Base-by-base conservation (phyloP, 2,329 filamentous ascomycete species). In the Sclerotinia nivalis region DNA sequence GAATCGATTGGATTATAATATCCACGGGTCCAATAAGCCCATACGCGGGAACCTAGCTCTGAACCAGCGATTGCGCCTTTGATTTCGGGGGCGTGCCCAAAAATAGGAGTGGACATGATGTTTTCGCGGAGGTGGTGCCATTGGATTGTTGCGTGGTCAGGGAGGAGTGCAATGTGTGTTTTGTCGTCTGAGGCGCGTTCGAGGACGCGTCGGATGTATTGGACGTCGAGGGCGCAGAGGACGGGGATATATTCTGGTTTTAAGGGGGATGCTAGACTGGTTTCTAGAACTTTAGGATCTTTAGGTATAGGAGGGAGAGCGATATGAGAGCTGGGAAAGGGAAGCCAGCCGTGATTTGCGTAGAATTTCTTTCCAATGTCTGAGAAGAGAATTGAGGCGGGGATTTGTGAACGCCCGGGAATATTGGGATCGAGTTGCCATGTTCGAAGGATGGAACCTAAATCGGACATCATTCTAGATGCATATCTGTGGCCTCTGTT, bases 281-380 rank as follows among this genome's bases (percentile, higher is more conserved):
- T 25, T 34, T 49, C 31, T 18, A 34, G 25, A 25, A 12, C 28
- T 9, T 59, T 58, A 20, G 40, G 10, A 66, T 28, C 12, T 75
- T 37, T 70, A 0, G 86, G 82, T 18, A 83, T 31, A 49, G 72
- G 65, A n/a, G 73, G 81, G 69, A 96, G 86, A 45, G 86, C 84
- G 56, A 96, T 83, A 78, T 97, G 93, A 1, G 86, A 84, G 70
- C 92, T 95, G 28, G 86, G 84, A 75, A 91, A 94, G 0, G 89
- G 72, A 62, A 88, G 84, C 94, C 94, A 97, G 59, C 93, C 93
- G 73, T 88, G 84, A 45, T 83, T 84, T 4, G 90, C 87, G 81
- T 97, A 97, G 80, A 93, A 97, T 52, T 83, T 82, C 83, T 93
- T 91, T 28, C 94, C 93, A 73, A 96, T 93, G 76, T 96, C 93